phyloP scores from a whole-genome alignment of 352 stramenopile species.

The Globisporangium recalcitrans region DNA sequence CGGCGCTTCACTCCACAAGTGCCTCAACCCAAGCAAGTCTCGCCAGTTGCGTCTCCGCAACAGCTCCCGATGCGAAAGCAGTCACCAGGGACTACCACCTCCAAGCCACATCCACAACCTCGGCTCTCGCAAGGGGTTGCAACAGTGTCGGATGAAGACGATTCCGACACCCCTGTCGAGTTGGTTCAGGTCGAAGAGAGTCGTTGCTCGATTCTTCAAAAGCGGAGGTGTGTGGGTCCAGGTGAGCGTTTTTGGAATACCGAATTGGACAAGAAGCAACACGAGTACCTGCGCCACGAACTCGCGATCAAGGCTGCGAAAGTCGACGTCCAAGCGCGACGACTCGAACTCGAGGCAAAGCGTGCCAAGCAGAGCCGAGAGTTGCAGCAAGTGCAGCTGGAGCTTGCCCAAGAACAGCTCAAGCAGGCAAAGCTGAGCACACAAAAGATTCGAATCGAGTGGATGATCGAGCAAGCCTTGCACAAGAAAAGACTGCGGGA shows the following conservation, averaged over 20 bases:
- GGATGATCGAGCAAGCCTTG: conserved; percentile 46
- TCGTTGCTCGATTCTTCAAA: conserved; percentile 3
- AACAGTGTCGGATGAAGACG: conserved; percentile 6
- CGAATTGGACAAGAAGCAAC: conserved; percentile 2
- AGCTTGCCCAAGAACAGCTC: conserved; percentile 46
- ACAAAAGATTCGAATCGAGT: conserved; percentile 46
- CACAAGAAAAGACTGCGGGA: conserved; percentile 48
- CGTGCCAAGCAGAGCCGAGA: conserved; percentile 32
- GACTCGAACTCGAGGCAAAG: conserved; percentile 42
- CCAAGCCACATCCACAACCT: background rate
- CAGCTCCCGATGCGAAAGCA: background rate
- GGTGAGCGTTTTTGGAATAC: background rate
- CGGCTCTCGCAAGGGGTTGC: background rate
- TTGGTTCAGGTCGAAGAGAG: background rate
- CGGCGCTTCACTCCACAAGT: background rate
- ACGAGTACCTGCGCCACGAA: conserved; percentile 37
- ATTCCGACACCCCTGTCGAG: background rate
- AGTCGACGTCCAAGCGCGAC: conserved; percentile 37
- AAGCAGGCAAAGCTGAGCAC: conserved; percentile 41
- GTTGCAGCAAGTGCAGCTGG: conserved; percentile 40
- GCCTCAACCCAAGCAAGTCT: background rate
- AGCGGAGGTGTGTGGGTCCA: background rate
- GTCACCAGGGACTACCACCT: background rate
- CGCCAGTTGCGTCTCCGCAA: background rate
- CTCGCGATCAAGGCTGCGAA: conserved; percentile 34